Evolutionary conservation across 73 alveolate genomes (phyloP).

Genomic region (Tetrahymena borealis): DNA sequence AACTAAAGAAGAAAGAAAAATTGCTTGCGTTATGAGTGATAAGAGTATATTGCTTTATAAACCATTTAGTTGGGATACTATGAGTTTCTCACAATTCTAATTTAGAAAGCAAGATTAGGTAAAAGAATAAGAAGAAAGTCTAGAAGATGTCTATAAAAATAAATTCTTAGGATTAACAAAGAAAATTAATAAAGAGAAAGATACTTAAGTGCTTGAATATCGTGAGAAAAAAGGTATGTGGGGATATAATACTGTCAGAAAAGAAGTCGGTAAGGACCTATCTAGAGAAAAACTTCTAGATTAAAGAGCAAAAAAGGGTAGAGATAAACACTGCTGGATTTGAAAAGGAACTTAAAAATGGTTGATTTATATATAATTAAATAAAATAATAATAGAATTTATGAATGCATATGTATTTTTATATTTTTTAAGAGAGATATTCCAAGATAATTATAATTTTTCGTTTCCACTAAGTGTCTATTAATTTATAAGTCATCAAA

Average conservation of each 20-base stretch:
- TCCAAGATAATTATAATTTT: too few species aligned
- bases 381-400: too few species aligned
- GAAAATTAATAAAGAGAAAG: slow-evolving; percentile 14
- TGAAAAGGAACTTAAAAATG: too few species aligned
- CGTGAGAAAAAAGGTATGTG: slow-evolving; percentile 45
- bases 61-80: slow-evolving; percentile 17
- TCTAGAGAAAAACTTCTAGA: slow-evolving; percentile 33
- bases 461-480: too few species aligned
- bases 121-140: slow-evolving; percentile 19
- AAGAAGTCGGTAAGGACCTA: slow-evolving; percentile 12
- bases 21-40: slow-evolving; percentile 5
- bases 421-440: too few species aligned
- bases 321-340: slow-evolving; percentile 44
- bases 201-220: slow-evolving; percentile 8
- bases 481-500: too few species aligned
- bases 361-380: too few species aligned
- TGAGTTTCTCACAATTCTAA: slow-evolving; percentile 10
- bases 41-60: slow-evolving; percentile 19
- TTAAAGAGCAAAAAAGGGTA: slow-evolving; percentile 11
- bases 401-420: too few species aligned
- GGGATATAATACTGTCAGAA: slow-evolving; percentile 40
- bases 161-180: slow-evolving; percentile 23
- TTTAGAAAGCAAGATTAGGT: slow-evolving; percentile 24
- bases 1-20: slow-evolving; percentile 32
- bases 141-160: slow-evolving; percentile 32